Percentiles rank a stretch among this genome's conserved stretches.
Evolutionary conservation across 257 asterid genomes (phyloP).

Genomic region (Petunia secreta): DNA sequence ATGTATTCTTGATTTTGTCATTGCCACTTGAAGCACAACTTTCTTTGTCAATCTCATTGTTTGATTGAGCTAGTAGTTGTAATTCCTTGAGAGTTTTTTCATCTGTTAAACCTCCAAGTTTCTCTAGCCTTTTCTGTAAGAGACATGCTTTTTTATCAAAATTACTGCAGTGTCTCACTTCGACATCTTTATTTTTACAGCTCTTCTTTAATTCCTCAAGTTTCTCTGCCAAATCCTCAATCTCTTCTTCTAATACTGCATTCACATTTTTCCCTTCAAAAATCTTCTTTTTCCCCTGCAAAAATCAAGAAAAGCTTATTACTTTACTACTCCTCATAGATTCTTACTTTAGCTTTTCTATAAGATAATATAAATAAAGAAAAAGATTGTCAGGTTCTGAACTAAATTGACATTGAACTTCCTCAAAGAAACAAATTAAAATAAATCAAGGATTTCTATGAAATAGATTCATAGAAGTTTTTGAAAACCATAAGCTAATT

Average conservation of each 20-base stretch:
- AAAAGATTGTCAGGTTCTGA: not conserved
- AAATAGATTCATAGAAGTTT: not conserved
- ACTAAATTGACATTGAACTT: not conserved
- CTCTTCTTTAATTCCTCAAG: slow-evolving; percentile 51
- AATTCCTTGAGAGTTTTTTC: slow-evolving; percentile 34
- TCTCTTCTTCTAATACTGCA: slow-evolving; percentile 65
- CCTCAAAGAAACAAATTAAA: not conserved
- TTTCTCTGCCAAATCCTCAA: slow-evolving; percentile 61
- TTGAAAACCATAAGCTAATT: slow-evolving; percentile 1
- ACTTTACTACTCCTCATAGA: not conserved
- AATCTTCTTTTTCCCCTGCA: slow-evolving; percentile 69
- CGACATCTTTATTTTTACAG: slow-evolving; percentile 39
- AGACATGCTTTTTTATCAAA: slow-evolving; percentile 59
- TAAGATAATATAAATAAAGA: not conserved
- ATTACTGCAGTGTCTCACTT: slow-evolving; percentile 49
- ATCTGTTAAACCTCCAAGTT: slow-evolving; percentile 49
- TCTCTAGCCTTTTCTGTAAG: slow-evolving; percentile 60
- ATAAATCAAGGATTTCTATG: not conserved
- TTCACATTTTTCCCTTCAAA: slow-evolving; percentile 58
- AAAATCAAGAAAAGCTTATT: not conserved
- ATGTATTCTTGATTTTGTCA: slow-evolving; percentile 27
- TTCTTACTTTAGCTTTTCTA: not conserved
- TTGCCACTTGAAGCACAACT: slow-evolving; percentile 25
- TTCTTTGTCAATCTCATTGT: slow-evolving; percentile 34
- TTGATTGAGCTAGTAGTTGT: slow-evolving; percentile 38